phyloP scores from a whole-genome alignment of 225 moss, liverwort and hornwort genomes.

The Sphagnum contortum region DNA sequence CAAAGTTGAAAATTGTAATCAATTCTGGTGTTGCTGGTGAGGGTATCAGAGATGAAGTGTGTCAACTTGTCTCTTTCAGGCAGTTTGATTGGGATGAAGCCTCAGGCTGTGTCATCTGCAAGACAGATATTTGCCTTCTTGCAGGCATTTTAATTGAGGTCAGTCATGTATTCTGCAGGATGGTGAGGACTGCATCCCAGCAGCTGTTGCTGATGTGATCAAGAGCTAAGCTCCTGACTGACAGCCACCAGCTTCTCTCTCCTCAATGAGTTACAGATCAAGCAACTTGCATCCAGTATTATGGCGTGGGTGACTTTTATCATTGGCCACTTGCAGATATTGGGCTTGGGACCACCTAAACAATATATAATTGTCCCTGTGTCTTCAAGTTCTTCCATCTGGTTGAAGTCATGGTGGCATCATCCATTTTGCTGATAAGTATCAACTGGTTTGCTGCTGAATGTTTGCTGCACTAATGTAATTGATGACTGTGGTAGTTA shows the following conservation, averaged over 20 bases:
- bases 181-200: constrained; percentile 76
- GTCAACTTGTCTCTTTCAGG: constrained; percentile 56
- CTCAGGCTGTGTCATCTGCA: constrained; percentile 22
- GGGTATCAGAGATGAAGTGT: constrained; percentile 27
- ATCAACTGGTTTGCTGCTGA: too few relatives aligned
- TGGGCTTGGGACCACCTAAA: too few relatives aligned
- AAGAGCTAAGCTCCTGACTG: constrained; percentile 58
- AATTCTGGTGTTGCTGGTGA: constrained; percentile 1
- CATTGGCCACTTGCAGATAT: too few relatives aligned
- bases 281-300: constrained; percentile 32
- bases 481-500: too few relatives aligned
- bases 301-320: not conserved
- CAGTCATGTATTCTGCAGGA: constrained; percentile 65
- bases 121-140: constrained; percentile 18
- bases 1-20: too few relatives aligned
- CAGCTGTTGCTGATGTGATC: constrained; percentile 43
- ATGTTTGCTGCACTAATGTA: too few relatives aligned
- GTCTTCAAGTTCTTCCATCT: too few relatives aligned
- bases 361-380: too few relatives aligned
- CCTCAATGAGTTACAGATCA: constrained; percentile 11
- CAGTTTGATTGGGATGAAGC: constrained; percentile 39
- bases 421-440: too few relatives aligned
- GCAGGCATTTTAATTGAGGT: constrained; percentile 64
- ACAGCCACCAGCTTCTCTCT: constrained; percentile 19
- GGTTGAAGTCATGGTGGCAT: too few relatives aligned